These are phyloP conservation scores for Claviceps purpurea DNA, from an alignment of 2,329 filamentous ascomycete genomes.

Conservation along the genomic window DNA sequence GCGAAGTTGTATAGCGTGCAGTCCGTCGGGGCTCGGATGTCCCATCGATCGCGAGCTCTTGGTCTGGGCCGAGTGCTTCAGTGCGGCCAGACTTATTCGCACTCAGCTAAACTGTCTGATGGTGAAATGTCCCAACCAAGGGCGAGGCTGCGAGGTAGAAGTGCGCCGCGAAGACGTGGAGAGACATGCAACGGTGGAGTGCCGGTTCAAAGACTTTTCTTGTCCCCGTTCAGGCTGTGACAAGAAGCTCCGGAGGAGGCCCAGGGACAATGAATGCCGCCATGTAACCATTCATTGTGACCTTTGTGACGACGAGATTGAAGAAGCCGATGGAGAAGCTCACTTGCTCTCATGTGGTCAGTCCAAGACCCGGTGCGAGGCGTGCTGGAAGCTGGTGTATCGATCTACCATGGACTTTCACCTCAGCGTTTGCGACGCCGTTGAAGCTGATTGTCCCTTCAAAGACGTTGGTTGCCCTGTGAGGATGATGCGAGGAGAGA, in stretches of 20 bases:
- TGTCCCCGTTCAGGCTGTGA: slow-evolving; percentile 41
- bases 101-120: slow-evolving; percentile 48
- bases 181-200: slow-evolving; percentile 43
- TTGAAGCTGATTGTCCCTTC: slow-evolving; percentile 34
- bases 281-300: slow-evolving; percentile 38
- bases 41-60: slow-evolving; percentile 43
- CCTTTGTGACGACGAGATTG: slow-evolving; percentile 38
- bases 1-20: slow-evolving; percentile 25
- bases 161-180: slow-evolving; percentile 40
- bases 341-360: slow-evolving; percentile 30
- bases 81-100: slow-evolving; percentile 33
- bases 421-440: slow-evolving; percentile 35
- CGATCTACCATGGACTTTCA: slow-evolving; percentile 34
- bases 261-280: slow-evolving; percentile 38
- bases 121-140: slow-evolving; percentile 43
- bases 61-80: slow-evolving; percentile 26
- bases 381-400: slow-evolving; percentile 32
- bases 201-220: slow-evolving; percentile 39
- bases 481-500: slow-evolving; percentile 19
- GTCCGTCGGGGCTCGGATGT: slow-evolving; percentile 30
- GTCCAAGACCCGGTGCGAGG: slow-evolving; percentile 33
- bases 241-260: slow-evolving; percentile 36
- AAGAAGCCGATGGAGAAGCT: slow-evolving; percentile 27
- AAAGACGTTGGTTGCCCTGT: slow-evolving; percentile 23
- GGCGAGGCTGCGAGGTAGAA: slow-evolving; percentile 35